Conservation (phyloP, 352 stramenopile species). For the Globisporangium camurandrum region DNA sequence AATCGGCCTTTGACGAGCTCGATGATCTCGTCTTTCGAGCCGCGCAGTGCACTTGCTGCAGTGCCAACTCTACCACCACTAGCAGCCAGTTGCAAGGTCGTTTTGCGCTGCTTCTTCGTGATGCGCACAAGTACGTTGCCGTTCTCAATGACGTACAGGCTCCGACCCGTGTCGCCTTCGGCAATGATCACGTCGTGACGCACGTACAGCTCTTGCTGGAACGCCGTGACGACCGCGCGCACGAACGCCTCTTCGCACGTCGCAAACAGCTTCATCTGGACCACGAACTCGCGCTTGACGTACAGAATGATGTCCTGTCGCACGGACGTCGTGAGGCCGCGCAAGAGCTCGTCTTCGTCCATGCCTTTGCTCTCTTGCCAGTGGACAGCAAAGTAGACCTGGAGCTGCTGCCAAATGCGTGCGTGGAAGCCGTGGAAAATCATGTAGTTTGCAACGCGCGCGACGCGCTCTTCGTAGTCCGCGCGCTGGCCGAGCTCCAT, state of each 20-base stretch:
- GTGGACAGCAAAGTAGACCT: conserved; percentile 33
- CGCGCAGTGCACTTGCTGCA: background rate
- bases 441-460: conserved; percentile 30
- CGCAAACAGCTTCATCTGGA: conserved; percentile 52
- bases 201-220: conserved; percentile 72
- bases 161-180: conserved; percentile 45
- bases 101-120: conserved; percentile 9
- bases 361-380: conserved; percentile 45
- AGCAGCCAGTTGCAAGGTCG: background rate
- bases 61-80: too few relatives aligned
- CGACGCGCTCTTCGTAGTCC: conserved; percentile 40
- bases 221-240: conserved; percentile 43
- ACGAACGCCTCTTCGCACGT: conserved; percentile 51
- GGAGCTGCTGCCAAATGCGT: conserved; percentile 36
- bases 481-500: conserved; percentile 33
- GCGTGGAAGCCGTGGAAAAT: conserved; percentile 33
- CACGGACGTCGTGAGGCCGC: conserved; percentile 22
- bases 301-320: conserved; percentile 27
- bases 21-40: conserved; percentile 1
- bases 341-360: conserved; percentile 33
- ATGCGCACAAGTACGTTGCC: conserved; percentile 26
- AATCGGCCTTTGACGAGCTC: conserved; percentile 34
- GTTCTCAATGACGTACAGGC: conserved; percentile 63
- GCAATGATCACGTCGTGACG: conserved; percentile 71
- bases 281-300: conserved; percentile 38